Percentiles rank a stretch among this genome's conserved stretches.
Conservation (phyloP, 208 protist species). For the Leishmania braziliensis region DNA sequence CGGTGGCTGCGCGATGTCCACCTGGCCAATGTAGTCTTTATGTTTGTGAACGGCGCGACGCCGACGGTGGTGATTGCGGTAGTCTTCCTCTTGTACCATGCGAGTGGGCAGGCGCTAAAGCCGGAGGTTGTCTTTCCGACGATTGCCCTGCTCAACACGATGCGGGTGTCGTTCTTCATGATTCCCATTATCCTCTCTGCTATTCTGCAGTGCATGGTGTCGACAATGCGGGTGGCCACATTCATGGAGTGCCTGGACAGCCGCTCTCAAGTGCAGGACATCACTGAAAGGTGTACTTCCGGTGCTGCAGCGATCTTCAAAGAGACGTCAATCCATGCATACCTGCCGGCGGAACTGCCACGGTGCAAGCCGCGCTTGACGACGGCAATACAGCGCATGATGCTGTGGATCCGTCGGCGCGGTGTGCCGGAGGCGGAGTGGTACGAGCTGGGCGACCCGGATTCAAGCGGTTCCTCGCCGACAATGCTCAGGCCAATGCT, state of each 20-base stretch:
- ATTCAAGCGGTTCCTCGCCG: not conserved
- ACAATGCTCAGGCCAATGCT: too few species aligned
- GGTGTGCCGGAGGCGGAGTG: constrained; percentile 34
- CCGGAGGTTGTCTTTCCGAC: constrained; percentile 88
- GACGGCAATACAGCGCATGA: constrained; percentile 16
- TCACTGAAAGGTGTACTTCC: constrained; percentile 13
- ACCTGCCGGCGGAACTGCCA: constrained; percentile 32
- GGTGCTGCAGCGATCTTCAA: constrained; percentile 34
- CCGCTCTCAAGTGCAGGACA: constrained; percentile 19
- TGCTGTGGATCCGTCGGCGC: constrained; percentile 27
- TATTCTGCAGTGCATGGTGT: constrained; percentile 74
- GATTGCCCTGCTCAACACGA: constrained; percentile 88
- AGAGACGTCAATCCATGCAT: constrained; percentile 30
- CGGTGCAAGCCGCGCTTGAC: constrained; percentile 17
- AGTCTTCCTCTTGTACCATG: constrained; percentile 62
- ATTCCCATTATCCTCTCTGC: constrained; percentile 76
- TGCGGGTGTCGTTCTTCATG: constrained; percentile 91
- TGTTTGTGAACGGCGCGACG: constrained; percentile 63
- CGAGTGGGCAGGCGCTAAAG: constrained; percentile 60
- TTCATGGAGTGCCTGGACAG: constrained; percentile 68
- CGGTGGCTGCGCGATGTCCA: constrained; percentile 40
- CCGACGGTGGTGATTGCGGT: constrained; percentile 63
- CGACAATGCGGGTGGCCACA: constrained; percentile 54
- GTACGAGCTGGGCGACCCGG: constrained; percentile 9
- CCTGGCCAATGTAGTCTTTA: constrained; percentile 36